Percentiles rank a stretch among this genome's conserved stretches.
These are phyloP conservation scores for Phytophthora sp. DNA, from an alignment of 352 stramenopile species.

Conservation along the genomic window DNA sequence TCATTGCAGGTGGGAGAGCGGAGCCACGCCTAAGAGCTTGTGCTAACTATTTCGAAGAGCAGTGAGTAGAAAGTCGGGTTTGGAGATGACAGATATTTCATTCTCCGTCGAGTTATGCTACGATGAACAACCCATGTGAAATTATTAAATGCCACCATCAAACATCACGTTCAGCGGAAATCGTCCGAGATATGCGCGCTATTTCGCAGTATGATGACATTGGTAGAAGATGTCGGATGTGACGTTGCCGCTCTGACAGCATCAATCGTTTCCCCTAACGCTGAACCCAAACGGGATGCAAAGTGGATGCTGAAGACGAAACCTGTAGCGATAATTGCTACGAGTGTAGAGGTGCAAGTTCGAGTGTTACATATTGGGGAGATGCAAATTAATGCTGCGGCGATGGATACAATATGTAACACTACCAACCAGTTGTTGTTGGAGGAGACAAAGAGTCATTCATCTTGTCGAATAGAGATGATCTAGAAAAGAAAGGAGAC, in stretches of 20 bases:
- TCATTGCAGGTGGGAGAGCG: too few relatives aligned
- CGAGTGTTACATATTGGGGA: too few relatives aligned
- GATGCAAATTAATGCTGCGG: too few relatives aligned
- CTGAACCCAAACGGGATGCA: neutral
- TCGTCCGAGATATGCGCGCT: slow-evolving; percentile 3
- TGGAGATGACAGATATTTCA: slow-evolving; percentile 16
- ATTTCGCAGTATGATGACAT: neutral
- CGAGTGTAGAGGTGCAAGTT: too few relatives aligned
- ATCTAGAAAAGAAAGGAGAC: too few relatives aligned
- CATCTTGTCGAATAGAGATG: too few relatives aligned
- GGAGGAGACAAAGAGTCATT: too few relatives aligned
- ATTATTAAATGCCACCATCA: slow-evolving; percentile 11
- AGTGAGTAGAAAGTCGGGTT: slow-evolving; percentile 10
- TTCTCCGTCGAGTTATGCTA: slow-evolving; percentile 12
- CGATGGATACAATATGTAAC: too few relatives aligned
- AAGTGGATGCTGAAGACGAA: too few relatives aligned
- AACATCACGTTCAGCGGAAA: slow-evolving; percentile 6
- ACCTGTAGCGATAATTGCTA: too few relatives aligned
- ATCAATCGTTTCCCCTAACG: neutral
- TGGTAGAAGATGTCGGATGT: neutral
- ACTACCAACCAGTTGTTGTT: too few relatives aligned
- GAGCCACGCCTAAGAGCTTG: neutral
- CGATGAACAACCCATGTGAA: slow-evolving; percentile 13
- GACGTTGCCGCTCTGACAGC: neutral
- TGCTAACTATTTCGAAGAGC: slow-evolving; percentile 4